A percentile compares a stretch with the other conserved stretches of the same genome.
These are phyloP conservation scores for Sapria himalayana DNA, from an alignment of 345 rosid genomes.

Conservation along the genomic window DNA sequence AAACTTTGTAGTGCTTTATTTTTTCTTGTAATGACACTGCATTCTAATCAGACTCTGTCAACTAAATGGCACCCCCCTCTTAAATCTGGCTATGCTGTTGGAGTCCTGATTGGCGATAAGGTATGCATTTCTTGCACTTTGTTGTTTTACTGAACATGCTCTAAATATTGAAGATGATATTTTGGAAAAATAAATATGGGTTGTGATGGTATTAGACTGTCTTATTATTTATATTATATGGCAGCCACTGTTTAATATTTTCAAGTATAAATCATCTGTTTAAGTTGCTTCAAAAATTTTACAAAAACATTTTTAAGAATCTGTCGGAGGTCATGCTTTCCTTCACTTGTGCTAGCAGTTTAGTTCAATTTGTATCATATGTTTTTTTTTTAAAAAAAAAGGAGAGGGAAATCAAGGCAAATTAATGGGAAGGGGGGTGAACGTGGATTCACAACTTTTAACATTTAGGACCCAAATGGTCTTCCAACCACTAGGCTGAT, in stretches of 20 bases:
- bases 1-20: slow-evolving; percentile 3
- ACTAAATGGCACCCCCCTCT: slow-evolving; percentile 30
- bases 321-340: too few species aligned
- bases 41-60: slow-evolving; percentile 29
- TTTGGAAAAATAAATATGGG: too few species aligned
- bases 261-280: neutral
- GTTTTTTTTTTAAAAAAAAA: too few species aligned
- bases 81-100: slow-evolving; percentile 42
- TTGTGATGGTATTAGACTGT: neutral
- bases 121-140: slow-evolving; percentile 15
- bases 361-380: too few species aligned
- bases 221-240: neutral
- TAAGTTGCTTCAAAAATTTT: neutral
- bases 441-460: too few species aligned
- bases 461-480: too few species aligned
- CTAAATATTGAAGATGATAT: too few species aligned
- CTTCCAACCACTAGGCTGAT: too few species aligned
- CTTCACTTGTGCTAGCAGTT: too few species aligned
- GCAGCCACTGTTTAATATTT: neutral
- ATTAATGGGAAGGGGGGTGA: too few species aligned
- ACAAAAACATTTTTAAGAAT: too few species aligned
- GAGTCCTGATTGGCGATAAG: slow-evolving; percentile 57
- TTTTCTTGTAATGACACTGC: slow-evolving; percentile 1
- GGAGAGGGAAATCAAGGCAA: too few species aligned
- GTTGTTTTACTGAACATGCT: neutral